These are phyloP conservation scores for Leishmania major DNA, from an alignment of 208 protist species.

Conservation along the genomic window DNA sequence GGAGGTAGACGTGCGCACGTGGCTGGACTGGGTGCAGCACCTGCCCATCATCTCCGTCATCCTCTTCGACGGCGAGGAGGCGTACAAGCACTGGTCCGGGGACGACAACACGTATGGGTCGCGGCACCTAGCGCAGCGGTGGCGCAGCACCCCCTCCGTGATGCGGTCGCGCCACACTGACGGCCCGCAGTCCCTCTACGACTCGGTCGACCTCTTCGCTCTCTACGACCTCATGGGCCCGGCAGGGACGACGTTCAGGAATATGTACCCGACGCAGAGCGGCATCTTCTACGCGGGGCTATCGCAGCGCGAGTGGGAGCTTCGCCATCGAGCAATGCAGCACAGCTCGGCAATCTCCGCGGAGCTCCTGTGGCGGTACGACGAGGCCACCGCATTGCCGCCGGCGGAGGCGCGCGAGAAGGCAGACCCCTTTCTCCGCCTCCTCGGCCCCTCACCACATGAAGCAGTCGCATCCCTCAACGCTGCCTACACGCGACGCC, in stretches of 20 bases:
- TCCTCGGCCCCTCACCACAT: constrained; percentile 16
- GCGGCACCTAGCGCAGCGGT: constrained; percentile 76
- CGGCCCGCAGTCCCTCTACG: constrained; percentile 35
- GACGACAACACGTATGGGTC: constrained; percentile 93
- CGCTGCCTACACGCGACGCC: background rate
- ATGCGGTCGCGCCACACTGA: constrained; percentile 35
- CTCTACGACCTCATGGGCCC: constrained; percentile 88
- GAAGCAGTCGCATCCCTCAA: constrained; percentile 15
- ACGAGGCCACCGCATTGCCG: background rate
- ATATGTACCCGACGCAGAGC: constrained; percentile 68
- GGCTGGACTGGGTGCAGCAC: constrained; percentile 47
- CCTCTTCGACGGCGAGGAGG: constrained; percentile 95
- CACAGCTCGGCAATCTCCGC: constrained; percentile 17
- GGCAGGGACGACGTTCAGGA: constrained; percentile 47
- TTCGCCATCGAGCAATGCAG: constrained; percentile 21
- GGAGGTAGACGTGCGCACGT: constrained; percentile 30
- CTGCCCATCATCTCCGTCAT: constrained; percentile 70
- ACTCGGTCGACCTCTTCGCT: constrained; percentile 74
- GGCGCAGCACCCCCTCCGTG: constrained; percentile 14
- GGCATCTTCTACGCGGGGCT: constrained; percentile 48
- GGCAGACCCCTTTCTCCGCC: constrained; percentile 15
- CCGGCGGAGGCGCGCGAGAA: background rate
- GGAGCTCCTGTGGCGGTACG: constrained; percentile 25
- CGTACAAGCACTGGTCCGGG: constrained; percentile 80
- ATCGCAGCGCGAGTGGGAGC: constrained; percentile 35